Percentiles rank a stretch among this genome's conserved stretches.
Evolutionary conservation across 2,329 filamentous ascomycete species (phyloP).

Genomic region (Xylaria sp.): DNA sequence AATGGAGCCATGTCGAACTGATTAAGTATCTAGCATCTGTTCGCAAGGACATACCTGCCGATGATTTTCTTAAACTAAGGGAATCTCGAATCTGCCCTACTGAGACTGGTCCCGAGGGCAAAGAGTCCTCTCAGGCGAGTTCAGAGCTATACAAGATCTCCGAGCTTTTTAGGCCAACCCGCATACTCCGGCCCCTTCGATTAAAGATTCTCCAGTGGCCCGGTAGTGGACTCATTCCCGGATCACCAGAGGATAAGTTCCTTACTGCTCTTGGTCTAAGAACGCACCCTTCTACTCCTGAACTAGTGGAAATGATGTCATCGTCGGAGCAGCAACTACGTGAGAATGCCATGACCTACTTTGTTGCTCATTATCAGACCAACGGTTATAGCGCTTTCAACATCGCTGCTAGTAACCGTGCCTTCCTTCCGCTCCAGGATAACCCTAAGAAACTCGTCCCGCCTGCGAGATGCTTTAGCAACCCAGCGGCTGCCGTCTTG

Average conservation of each 20-base stretch:
- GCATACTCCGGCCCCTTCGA: constrained; percentile 73
- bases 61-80: constrained; percentile 82
- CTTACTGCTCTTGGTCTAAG: constrained; percentile 78
- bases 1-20: constrained; percentile 93
- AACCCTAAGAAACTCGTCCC: constrained; percentile 72
- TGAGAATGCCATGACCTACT: constrained; percentile 80
- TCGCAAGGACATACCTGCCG: constrained; percentile 83
- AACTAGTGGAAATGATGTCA: constrained; percentile 82
- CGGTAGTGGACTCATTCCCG: constrained; percentile 71
- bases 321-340: constrained; percentile 69
- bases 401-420: constrained; percentile 63
- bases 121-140: constrained; percentile 65
- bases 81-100: constrained; percentile 85
- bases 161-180: constrained; percentile 84
- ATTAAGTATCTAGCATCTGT: constrained; percentile 96
- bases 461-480: constrained; percentile 84
- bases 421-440: constrained; percentile 79
- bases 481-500: constrained; percentile 78
- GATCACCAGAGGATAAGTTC: constrained; percentile 79
- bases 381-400: constrained; percentile 79
- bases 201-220: constrained; percentile 88
- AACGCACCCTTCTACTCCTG: constrained; percentile 74
- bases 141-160: constrained; percentile 74
- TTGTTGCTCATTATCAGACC: constrained; percentile 79
- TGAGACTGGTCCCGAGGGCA: constrained; percentile 68